Base-by-base conservation (phyloP, 2,329 filamentous ascomycete genomes). In the Cytospora piceae region DNA sequence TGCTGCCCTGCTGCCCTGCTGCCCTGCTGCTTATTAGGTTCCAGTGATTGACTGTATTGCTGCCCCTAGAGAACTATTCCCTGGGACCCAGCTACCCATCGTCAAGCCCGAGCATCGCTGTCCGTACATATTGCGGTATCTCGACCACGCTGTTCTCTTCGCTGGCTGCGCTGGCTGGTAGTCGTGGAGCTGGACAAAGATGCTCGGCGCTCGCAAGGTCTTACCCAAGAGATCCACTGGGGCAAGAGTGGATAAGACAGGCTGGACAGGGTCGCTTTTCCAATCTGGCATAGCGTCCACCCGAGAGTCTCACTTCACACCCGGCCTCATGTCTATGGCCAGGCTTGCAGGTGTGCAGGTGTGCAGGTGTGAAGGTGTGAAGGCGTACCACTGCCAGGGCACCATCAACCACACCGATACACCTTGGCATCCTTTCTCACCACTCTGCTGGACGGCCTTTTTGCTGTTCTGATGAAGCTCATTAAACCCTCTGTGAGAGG, bases 281-380 rank as follows among this genome's bases (percentile, higher is more conserved):
- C 39, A 49, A 58, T 67, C 34, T 24, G 61, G 65, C 42, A 64
- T 67, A 61, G 65, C 46, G 49, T 34, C 61, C 52, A 57, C 63
- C n/a, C n/a, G 3, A 46, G 42, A 46, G 42, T 46, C 42, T 46
- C 63, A 63, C 55, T 29, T n/a, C 39, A 29, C 24, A 58, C 42
- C 63, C 66, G 42, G 42, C 20, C 39, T n/a, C 42, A n/a, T 46
- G 42, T n/a, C 20, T 22, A 46, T 46, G 42, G 42, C 42, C 42
- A 42, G 39, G 39, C 39, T 2, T 42, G 39, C 39, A 6, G 32
- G 11, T 34, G 32, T 34, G 32, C 11, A 34, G 7, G 8, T 9
- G 32, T 34, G 8, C 11, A 34, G 32, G 32, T 34, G 32, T 34
- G 32, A 3, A 34, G 32, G 32, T 6, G 3, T 29, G 27, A 3